Percentiles rank a stretch among this genome's conserved stretches.
Conservation (phyloP, 192 early-diverging fungal species). For the Borealophlyctis nickersoniae region DNA sequence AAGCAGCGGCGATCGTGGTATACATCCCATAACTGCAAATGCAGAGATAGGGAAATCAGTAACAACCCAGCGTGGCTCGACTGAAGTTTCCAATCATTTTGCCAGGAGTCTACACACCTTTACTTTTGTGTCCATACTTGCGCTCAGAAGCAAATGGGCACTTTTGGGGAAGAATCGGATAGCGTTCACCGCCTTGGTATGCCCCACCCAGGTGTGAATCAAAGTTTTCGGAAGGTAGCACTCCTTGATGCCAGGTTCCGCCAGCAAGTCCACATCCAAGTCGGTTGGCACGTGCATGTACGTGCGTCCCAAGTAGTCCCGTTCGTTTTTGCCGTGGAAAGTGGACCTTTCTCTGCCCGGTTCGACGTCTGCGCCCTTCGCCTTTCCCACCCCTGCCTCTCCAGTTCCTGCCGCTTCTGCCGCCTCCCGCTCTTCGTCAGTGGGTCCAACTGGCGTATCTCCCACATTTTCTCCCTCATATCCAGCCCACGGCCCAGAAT, state of each 20-base stretch:
- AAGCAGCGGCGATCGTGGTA: slow-evolving; percentile 83
- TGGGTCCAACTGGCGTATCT: slow-evolving; percentile 31
- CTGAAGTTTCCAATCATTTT: not conserved
- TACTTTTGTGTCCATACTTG: slow-evolving; percentile 91
- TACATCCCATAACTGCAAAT: slow-evolving; percentile 91
- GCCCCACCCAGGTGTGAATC: slow-evolving; percentile 90
- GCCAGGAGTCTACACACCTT: slow-evolving; percentile 62
- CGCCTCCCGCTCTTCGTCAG: slow-evolving; percentile 45
- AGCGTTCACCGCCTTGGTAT: slow-evolving; percentile 85
- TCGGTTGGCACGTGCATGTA: slow-evolving; percentile 96
- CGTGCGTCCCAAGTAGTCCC: slow-evolving; percentile 90
- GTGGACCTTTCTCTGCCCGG: slow-evolving; percentile 70
- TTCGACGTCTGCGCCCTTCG: slow-evolving; percentile 38
- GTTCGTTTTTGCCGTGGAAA: slow-evolving; percentile 84
- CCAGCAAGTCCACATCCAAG: slow-evolving; percentile 68
- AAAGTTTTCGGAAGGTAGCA: slow-evolving; percentile 84
- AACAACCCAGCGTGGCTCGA: not conserved
- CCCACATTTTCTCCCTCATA: slow-evolving; percentile 78
- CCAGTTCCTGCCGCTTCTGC: slow-evolving; percentile 35
- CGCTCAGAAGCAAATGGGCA: slow-evolving; percentile 86
- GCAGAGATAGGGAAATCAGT: too few species aligned
- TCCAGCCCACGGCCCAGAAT: slow-evolving; percentile 92
- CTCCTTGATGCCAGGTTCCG: slow-evolving; percentile 69
- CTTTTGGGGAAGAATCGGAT: slow-evolving; percentile 88
- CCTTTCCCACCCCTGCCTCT: slow-evolving; percentile 15